These are phyloP conservation scores for Metschnikowia continentalis DNA, from an alignment of 805 yeast genomes.

Conservation along the genomic window DNA sequence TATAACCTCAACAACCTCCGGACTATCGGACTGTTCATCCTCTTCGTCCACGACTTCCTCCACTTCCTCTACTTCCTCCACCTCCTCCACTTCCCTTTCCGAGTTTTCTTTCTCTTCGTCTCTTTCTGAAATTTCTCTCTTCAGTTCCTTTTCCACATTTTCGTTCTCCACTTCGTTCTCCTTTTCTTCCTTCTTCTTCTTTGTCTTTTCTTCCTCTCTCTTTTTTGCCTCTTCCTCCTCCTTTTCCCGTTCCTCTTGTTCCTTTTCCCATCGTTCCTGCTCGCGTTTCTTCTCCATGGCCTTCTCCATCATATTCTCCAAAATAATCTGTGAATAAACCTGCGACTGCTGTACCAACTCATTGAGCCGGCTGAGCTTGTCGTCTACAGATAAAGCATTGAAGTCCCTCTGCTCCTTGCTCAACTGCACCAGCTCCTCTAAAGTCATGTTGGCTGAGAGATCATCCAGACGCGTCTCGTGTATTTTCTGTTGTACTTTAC, in stretches of 20 bases:
- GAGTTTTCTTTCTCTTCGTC: no score
- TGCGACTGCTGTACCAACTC: conserved; percentile 83
- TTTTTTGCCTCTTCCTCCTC: no score
- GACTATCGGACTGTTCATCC: no score
- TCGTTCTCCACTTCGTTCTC: no score
- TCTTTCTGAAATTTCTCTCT: no score
- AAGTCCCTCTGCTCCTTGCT: conserved; percentile 36
- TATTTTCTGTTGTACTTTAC: no score
- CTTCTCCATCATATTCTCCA: conserved; percentile 65
- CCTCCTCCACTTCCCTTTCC: neutral
- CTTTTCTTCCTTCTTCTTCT: no score
- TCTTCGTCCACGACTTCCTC: neutral
- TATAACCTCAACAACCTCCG: no score
- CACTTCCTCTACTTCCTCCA: neutral
- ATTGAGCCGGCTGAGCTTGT: conserved; percentile 62
- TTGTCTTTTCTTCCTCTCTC: no score
- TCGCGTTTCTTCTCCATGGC: conserved; percentile 25
- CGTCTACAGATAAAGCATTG: conserved; percentile 45
- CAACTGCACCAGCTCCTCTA: neutral
- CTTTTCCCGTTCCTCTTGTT: no score
- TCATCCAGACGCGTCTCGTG: neutral
- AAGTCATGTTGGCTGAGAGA: neutral
- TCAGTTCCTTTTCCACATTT: neutral
- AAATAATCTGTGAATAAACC: conserved; percentile 79
- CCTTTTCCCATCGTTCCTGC: neutral